These are phyloP conservation scores for Talaromyces amestolkiae DNA, from an alignment of 2,329 filamentous ascomycete genomes.

Conservation along the genomic window DNA sequence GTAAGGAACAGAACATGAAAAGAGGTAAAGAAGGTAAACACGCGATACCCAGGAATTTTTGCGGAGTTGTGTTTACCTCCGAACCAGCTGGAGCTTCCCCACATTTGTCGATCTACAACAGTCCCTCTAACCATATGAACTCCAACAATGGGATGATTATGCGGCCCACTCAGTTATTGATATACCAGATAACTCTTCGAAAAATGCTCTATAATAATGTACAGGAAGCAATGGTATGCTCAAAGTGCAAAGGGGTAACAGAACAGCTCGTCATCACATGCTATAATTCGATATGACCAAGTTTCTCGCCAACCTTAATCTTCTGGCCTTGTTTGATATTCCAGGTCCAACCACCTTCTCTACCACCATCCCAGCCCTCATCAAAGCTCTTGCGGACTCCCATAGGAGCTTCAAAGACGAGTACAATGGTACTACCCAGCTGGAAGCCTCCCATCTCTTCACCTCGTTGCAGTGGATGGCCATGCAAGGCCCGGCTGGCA, in stretches of 20 bases:
- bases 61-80: slow-evolving; percentile 20
- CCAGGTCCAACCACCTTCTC: slow-evolving; percentile 77
- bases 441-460: slow-evolving; percentile 99
- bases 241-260: not conserved
- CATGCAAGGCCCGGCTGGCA: slow-evolving; percentile 73
- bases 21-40: not conserved
- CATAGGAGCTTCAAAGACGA: slow-evolving; percentile 92
- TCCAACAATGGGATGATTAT: not conserved
- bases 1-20: not conserved
- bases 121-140: not conserved
- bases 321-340: slow-evolving; percentile 80
- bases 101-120: not conserved
- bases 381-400: slow-evolving; percentile 57
- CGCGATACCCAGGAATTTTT: slow-evolving; percentile 2
- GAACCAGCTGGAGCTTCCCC: slow-evolving; percentile 4
- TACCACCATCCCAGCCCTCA: slow-evolving; percentile 57
- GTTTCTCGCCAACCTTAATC: slow-evolving; percentile 81
- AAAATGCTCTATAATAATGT: not conserved
- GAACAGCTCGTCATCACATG: slow-evolving; percentile 1
- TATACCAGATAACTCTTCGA: not conserved
- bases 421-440: slow-evolving; percentile 87
- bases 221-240: not conserved
- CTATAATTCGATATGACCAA: slow-evolving; percentile 65
- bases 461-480: slow-evolving; percentile 78
- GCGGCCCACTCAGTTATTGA: not conserved